Evolutionary conservation across 768 basidiomycete species (phyloP), one percentile per base, ranked within the genome.

Genomic region (Pleurotus pulmonarius): DNA sequence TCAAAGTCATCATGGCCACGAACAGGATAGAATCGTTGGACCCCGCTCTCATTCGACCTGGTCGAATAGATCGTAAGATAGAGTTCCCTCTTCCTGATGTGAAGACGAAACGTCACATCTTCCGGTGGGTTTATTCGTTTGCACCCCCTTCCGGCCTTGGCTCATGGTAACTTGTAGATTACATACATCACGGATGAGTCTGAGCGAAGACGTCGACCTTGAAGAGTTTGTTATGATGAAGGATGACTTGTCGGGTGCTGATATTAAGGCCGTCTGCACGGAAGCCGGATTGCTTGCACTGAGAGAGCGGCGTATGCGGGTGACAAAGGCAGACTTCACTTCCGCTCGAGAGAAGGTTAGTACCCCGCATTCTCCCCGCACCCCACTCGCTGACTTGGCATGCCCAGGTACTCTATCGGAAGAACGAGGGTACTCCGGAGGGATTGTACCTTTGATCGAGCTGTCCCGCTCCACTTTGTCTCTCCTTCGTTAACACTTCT

Each of bases 1-100:
- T 99, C 57, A 99, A 98, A 73, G 96, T 99, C 62, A 98, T 99
- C 70, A 98, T 98, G 97, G 97, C 97, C 11, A 99, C 97, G 4
- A 99, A 99, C 75, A 87, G 83, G 74, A 99, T 99, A 64, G 96
- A 98, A 69, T 87, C 93, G 3, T 83, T 99, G 25, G 97, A 99
- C 72, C 97, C 97, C 55, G 97, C 97, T 15, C 86, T 99, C 58
- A 97, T 99, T 66, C 91, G 97, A 51, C 97, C 97, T 4, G 97
- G 97, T 46, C 93, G 97, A 65, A 98, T 99, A 60, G 97, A 99
- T 66, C 85, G 97, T 53, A 99, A 99, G 78, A 99, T 99, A 51
- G 97, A 97, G 69, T 97, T 96, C 78, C 95, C 94, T 13, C 74
- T 98, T 29, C 97, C 97, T 12, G 97, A 99, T 65, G 86, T 96